A percentile compares a stretch with the other conserved stretches of the same genome.
Conservation (phyloP, 768 basidiomycete species). For the Boletus patriciae region DNA sequence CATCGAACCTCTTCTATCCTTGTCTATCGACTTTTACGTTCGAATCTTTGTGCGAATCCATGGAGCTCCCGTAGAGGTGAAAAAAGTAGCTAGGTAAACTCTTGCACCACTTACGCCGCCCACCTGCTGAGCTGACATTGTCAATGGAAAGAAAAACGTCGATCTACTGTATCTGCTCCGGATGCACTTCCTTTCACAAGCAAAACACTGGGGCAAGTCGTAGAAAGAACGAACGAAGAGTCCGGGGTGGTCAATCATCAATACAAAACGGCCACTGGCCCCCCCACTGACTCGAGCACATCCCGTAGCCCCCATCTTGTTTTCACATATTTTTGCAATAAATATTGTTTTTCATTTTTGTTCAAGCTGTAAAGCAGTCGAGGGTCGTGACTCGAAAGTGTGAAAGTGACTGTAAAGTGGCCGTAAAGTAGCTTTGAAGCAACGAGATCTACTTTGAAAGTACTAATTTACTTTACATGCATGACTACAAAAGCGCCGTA, state of each 20-base stretch:
- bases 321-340: too few species aligned
- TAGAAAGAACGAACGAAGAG: slow-evolving; percentile 57
- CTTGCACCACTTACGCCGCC: neutral
- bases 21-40: slow-evolving; percentile 98
- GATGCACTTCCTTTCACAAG: slow-evolving; percentile 78
- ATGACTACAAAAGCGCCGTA: neutral
- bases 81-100: slow-evolving; percentile 71
- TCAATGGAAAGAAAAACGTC: slow-evolving; percentile 72
- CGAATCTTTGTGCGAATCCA: slow-evolving; percentile 84
- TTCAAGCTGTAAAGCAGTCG: too few species aligned
- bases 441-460: neutral
- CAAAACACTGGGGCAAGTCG: slow-evolving; percentile 82
- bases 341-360: too few species aligned
- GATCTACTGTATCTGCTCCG: slow-evolving; percentile 77
- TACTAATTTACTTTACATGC: neutral
- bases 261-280: slow-evolving; percentile 75
- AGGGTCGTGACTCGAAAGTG: too few species aligned
- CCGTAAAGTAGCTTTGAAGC: too few species aligned
- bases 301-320: too few species aligned
- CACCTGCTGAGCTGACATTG: slow-evolving; percentile 5
- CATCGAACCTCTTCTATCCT: slow-evolving; percentile 82
- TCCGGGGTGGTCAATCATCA: slow-evolving; percentile 57
- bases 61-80: slow-evolving; percentile 77
- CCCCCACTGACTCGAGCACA: slow-evolving; percentile 38
- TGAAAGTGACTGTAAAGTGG: too few species aligned